Percentiles rank a stretch among this genome's conserved stretches.
These are phyloP conservation scores for Priceomyces haplophilus DNA, from an alignment of 805 yeast species.

Conservation along the genomic window DNA sequence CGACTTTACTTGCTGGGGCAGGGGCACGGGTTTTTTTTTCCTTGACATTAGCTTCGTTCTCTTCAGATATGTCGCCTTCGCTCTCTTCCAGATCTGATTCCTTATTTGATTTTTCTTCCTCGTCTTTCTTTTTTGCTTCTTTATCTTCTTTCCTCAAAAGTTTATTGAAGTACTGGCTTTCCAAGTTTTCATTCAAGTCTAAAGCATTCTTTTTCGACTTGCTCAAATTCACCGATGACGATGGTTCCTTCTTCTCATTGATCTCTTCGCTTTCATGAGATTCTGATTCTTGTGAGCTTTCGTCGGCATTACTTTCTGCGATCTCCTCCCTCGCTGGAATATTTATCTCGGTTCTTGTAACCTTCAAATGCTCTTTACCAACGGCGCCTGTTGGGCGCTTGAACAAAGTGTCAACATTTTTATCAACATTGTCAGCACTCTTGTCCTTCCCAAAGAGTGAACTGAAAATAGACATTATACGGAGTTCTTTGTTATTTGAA, in stretches of 20 bases:
- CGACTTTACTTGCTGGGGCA: constrained; percentile 46
- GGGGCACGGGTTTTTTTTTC: constrained; percentile 12
- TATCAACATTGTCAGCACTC: constrained; percentile 20
- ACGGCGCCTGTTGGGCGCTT: constrained; percentile 43
- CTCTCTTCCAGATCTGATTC: constrained; percentile 14
- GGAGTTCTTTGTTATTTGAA: neutral
- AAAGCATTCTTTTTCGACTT: constrained; percentile 16
- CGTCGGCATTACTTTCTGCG: constrained; percentile 17
- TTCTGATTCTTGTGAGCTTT: constrained; percentile 17
- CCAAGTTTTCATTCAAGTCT: constrained; percentile 50
- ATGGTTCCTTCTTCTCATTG: neutral
- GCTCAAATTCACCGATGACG: neutral
- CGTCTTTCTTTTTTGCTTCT: constrained; percentile 13
- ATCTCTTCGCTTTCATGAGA: constrained; percentile 20
- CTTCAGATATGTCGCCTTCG: constrained; percentile 19
- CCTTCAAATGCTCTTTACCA: constrained; percentile 28
- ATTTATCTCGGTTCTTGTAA: constrained; percentile 20
- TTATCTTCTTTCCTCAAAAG: constrained; percentile 39
- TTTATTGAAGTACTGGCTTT: constrained; percentile 51
- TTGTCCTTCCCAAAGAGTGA: constrained; percentile 29
- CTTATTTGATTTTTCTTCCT: constrained; percentile 18
- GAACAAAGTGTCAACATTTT: constrained; percentile 30
- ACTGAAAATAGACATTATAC: constrained; percentile 34
- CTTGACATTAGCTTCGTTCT: constrained; percentile 8
- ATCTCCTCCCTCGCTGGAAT: constrained; percentile 12